A percentile compares a stretch with the other conserved stretches of the same genome.
phyloP scores from a whole-genome alignment of 2,329 filamentous ascomycete species.

The Fusarium napiforme region DNA sequence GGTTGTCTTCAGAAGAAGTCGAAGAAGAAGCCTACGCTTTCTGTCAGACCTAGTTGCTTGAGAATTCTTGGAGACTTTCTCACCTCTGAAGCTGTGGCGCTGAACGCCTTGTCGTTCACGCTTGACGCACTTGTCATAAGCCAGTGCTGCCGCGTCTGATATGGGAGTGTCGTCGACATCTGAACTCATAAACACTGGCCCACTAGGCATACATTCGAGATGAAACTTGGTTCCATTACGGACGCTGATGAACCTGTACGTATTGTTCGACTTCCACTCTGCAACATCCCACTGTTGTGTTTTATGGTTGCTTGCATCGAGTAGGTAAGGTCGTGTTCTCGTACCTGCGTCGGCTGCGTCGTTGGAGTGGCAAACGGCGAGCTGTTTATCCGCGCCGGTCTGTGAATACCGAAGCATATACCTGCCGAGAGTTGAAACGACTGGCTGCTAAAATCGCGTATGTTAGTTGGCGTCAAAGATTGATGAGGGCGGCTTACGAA shows the following conservation, averaged over 20 bases:
- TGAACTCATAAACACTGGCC: constrained; percentile 46
- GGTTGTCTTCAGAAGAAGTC: background rate
- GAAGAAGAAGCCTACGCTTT: background rate
- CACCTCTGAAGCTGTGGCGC: constrained; percentile 34
- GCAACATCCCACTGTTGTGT: constrained; percentile 48
- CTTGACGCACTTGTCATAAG: constrained; percentile 45
- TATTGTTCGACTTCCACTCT: constrained; percentile 41
- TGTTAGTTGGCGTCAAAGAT: background rate
- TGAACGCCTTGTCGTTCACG: constrained; percentile 47
- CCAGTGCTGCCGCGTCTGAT: constrained; percentile 48
- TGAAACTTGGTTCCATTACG: constrained; percentile 46
- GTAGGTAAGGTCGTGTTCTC: constrained; percentile 46
- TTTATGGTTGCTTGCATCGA: constrained; percentile 32
- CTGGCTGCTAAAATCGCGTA: constrained; percentile 37
- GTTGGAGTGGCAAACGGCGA: constrained; percentile 42
- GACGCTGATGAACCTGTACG: constrained; percentile 45
- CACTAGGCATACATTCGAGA: constrained; percentile 47
- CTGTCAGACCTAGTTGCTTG: background rate
- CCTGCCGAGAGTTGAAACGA: constrained; percentile 38
- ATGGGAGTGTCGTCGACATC: constrained; percentile 27
- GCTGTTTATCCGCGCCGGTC: constrained; percentile 43
- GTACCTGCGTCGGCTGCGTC: constrained; percentile 33
- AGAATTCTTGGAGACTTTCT: rapidly evolving
- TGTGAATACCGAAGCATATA: constrained; percentile 46
- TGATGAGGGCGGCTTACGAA: background rate